Conservation (phyloP, 2,329 filamentous ascomycete genomes). For the Paraconiothyrium brasiliense region DNA sequence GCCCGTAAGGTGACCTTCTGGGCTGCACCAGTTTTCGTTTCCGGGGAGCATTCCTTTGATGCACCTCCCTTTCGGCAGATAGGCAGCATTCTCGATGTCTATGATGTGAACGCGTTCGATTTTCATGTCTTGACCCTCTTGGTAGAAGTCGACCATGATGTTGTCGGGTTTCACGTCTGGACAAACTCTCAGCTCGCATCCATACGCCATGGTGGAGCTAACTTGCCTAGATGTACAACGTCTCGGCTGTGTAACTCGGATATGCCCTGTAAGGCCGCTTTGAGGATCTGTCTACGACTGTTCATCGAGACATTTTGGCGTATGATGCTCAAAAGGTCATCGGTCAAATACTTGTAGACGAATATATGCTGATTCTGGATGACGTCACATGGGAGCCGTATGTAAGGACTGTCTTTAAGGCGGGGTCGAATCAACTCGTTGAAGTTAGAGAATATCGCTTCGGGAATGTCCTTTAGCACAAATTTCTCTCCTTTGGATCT, state of each 20-base stretch:
- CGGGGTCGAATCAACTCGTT: constrained; percentile 34
- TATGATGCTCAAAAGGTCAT: constrained; percentile 33
- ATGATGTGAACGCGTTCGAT: constrained; percentile 35
- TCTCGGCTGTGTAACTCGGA: constrained; percentile 36
- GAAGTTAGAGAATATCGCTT: constrained; percentile 28
- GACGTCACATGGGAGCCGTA: constrained; percentile 32
- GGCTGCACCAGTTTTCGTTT: constrained; percentile 46
- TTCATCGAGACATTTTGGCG: constrained; percentile 23
- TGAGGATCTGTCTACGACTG: constrained; percentile 34
- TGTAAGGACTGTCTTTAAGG: constrained; percentile 27
- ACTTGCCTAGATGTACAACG: constrained; percentile 37
- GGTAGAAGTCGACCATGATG: constrained; percentile 33
- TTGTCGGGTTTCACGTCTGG: constrained; percentile 45
- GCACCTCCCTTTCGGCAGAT: constrained; percentile 43
- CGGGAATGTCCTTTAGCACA: constrained; percentile 37
- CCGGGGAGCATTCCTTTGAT: constrained; percentile 42
- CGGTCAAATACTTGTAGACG: constrained; percentile 33
- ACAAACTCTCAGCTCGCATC: constrained; percentile 16
- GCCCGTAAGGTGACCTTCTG: constrained; percentile 38
- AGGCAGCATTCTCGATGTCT: constrained; percentile 47
- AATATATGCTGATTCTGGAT: constrained; percentile 33
- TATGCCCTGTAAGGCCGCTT: constrained; percentile 33
- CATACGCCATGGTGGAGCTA: neutral
- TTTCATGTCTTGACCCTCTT: constrained; percentile 20
- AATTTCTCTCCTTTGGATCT: constrained; percentile 30